A percentile compares a stretch with the other conserved stretches of the same genome.
Conservation (phyloP, 139 green algal genomes). For the Micractinium sp. region DNA sequence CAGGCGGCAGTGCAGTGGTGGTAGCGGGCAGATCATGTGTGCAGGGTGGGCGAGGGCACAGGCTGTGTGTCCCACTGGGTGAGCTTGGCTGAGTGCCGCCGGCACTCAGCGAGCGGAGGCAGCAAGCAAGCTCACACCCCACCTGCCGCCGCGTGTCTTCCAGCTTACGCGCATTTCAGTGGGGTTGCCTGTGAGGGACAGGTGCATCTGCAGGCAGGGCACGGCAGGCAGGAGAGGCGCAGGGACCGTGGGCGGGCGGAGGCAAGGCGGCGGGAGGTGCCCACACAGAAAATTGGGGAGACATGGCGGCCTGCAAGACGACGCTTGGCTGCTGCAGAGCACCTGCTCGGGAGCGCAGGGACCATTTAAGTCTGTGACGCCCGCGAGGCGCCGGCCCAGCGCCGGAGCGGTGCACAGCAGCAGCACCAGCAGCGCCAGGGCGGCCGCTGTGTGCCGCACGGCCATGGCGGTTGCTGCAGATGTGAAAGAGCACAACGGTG, state of each 20-base stretch:
- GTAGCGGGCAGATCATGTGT: too few species aligned
- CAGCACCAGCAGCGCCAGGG: neutral
- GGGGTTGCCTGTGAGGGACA: slow-evolving; percentile 51
- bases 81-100: neutral
- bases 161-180: slow-evolving; percentile 65
- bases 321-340: too few species aligned
- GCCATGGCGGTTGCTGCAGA: neutral
- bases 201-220: slow-evolving; percentile 49
- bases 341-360: neutral
- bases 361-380: neutral
- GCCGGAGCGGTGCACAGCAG: neutral
- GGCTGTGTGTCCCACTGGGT: too few species aligned
- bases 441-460: neutral
- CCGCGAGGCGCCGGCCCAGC: neutral
- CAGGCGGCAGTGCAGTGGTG: neutral
- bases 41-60: neutral
- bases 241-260: neutral
- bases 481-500: neutral
- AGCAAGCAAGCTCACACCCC: neutral
- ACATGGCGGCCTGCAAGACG: neutral
- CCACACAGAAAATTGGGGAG: too few species aligned
- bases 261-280: neutral
- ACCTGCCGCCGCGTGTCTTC: slow-evolving; percentile 58
- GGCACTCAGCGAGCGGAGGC: neutral
- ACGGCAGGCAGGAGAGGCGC: neutral